A percentile compares a stretch with the other conserved stretches of the same genome.
Evolutionary conservation across 2,329 filamentous ascomycete species (phyloP).

Genomic region (Talaromyces verruculosus): DNA sequence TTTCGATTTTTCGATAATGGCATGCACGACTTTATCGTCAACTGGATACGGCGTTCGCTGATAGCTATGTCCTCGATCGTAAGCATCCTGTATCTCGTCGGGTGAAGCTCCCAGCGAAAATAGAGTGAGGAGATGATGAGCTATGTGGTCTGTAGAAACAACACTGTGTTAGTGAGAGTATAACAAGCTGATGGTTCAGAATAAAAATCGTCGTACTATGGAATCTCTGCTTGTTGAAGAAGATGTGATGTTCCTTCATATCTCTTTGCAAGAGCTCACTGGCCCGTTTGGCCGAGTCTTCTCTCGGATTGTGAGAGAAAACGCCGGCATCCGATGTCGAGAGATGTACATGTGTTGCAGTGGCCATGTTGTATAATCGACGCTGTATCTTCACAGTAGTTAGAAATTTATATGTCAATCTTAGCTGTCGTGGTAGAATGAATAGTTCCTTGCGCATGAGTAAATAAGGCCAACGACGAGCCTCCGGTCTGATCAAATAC

Average conservation of each 20-base stretch:
- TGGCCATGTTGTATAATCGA: constrained; percentile 45
- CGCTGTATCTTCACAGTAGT: not conserved
- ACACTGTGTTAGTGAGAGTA: not conserved
- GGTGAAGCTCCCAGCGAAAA: constrained; percentile 71
- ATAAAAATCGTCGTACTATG: constrained; percentile 54
- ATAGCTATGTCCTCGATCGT: constrained; percentile 64
- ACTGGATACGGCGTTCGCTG: constrained; percentile 58
- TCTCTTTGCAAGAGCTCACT: constrained; percentile 74
- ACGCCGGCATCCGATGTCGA: constrained; percentile 46
- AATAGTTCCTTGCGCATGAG: not conserved
- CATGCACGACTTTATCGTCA: constrained; percentile 53
- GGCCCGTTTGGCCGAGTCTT: constrained; percentile 61
- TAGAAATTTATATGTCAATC: not conserved
- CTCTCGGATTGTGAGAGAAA: constrained; percentile 49
- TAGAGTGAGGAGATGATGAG: constrained; percentile 72
- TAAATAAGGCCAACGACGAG: not conserved
- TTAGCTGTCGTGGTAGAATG: not conserved
- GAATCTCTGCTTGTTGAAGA: constrained; percentile 72
- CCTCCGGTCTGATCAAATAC: not conserved
- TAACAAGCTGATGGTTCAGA: not conserved
- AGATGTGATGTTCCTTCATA: constrained; percentile 71
- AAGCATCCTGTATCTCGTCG: constrained; percentile 61
- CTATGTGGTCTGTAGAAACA: constrained; percentile 63
- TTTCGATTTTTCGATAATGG: constrained; percentile 57
- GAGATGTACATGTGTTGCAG: constrained; percentile 49